Evolutionary conservation across 139 green algal genomes (phyloP).

Genomic region (Tetratostichococcus sp.): DNA sequence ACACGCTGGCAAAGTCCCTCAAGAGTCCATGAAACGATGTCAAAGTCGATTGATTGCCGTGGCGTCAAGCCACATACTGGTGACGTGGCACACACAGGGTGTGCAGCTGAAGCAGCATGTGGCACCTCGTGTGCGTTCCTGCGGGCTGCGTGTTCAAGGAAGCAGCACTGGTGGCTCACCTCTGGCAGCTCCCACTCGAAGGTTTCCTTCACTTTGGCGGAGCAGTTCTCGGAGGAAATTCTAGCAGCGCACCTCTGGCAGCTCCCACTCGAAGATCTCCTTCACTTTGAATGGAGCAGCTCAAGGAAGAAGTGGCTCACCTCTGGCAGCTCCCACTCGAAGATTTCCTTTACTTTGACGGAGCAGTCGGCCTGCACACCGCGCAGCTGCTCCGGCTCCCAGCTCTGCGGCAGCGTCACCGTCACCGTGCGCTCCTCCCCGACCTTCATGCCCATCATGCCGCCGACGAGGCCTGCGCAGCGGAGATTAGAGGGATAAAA

Average conservation of each 20-base stretch:
- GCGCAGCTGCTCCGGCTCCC: slow-evolving; percentile 23
- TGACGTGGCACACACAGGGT: too few species aligned
- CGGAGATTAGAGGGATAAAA: neutral
- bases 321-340: slow-evolving; percentile 45
- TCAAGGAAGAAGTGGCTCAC: slow-evolving; percentile 2
- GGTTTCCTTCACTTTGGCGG: slow-evolving; percentile 43
- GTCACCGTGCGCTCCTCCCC: slow-evolving; percentile 27
- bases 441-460: slow-evolving; percentile 33
- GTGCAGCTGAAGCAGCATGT: too few species aligned
- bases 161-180: slow-evolving; percentile 11
- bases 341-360: slow-evolving; percentile 48
- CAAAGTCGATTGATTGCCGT: too few species aligned
- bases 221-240: neutral
- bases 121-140: too few species aligned
- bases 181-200: slow-evolving; percentile 48
- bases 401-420: slow-evolving; percentile 25
- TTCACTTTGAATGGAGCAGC: too few species aligned
- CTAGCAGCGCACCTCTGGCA: slow-evolving; percentile 38
- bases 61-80: too few species aligned
- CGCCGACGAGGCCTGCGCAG: slow-evolving; percentile 17
- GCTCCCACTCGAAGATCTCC: slow-evolving; percentile 47
- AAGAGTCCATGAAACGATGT: too few species aligned
- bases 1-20: neutral
- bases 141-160: too few species aligned
- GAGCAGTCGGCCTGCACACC: slow-evolving; percentile 21